phyloP scores from a whole-genome alignment of 306 rosid species.

The Prunus mume region DNA sequence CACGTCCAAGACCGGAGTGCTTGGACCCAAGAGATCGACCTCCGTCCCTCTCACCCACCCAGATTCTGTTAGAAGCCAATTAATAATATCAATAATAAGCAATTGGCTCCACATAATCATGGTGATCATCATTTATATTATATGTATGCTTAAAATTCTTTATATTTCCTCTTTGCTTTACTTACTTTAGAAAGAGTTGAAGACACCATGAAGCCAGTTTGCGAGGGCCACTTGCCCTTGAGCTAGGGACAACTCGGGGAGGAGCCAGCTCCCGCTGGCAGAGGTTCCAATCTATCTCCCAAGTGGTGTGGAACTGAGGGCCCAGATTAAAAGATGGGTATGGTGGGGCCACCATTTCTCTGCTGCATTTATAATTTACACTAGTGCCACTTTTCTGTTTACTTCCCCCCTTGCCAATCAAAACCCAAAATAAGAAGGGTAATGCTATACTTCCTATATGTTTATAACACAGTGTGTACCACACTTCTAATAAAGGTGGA shows the following conservation, averaged over 20 bases:
- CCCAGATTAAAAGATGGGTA: not conserved
- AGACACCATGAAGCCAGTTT: not conserved
- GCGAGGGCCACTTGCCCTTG: not conserved
- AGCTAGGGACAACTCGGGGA: not conserved
- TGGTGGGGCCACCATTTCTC: not conserved
- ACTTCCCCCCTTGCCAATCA: not conserved
- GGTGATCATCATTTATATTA: not conserved
- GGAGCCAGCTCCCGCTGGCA: not conserved
- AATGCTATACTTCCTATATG: too few relatives aligned
- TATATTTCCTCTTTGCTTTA: not conserved
- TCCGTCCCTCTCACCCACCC: conserved; percentile 54
- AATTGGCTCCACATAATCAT: not conserved
- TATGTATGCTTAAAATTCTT: not conserved
- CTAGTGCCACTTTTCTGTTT: not conserved
- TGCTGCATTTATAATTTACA: not conserved
- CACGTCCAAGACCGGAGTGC: conserved; percentile 77
- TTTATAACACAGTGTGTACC: too few relatives aligned
- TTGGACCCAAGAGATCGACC: conserved; percentile 95
- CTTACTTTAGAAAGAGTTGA: not conserved
- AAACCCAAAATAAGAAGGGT: not conserved
- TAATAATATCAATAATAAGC: not conserved
- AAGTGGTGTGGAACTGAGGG: not conserved
- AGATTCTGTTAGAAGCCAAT: conserved; percentile 35
- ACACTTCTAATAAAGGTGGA: fast-evolving
- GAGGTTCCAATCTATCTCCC: not conserved